Evolutionary conservation across 495 filamentous ascomycete species (phyloP).

Genomic region (Choiromyces venosus): DNA sequence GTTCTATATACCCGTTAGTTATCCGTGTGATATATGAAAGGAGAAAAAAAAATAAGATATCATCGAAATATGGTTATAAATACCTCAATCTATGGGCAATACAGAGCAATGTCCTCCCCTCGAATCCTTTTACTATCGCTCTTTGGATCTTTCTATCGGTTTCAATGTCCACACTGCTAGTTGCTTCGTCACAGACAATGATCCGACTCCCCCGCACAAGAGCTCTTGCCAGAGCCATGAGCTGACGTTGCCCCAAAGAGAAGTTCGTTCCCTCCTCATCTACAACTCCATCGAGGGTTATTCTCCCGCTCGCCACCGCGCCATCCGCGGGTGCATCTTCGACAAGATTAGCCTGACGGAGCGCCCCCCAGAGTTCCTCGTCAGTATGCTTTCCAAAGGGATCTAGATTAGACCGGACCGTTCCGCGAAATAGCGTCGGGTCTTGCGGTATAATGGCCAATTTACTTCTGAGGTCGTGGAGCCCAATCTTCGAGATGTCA

Average conservation of each 20-base stretch:
- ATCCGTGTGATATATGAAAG: conserved; percentile 4
- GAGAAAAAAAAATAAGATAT: neutral
- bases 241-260: conserved; percentile 89
- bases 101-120: conserved; percentile 82
- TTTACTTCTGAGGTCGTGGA: conserved; percentile 78
- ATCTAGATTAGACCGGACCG: conserved; percentile 84
- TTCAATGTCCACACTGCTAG: conserved; percentile 87
- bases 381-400: conserved; percentile 86
- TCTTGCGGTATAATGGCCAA: conserved; percentile 96
- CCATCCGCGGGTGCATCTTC: conserved; percentile 48
- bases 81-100: conserved; percentile 83
- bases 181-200: conserved; percentile 95
- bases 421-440: conserved; percentile 88
- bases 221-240: conserved; percentile 89
- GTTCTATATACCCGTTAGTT: conserved; percentile 46
- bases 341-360: conserved; percentile 75
- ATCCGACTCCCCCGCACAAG: conserved; percentile 81
- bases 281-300: conserved; percentile 78
- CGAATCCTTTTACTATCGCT: conserved; percentile 81
- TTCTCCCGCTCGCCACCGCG: conserved; percentile 47
- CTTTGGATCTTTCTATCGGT: conserved; percentile 92
- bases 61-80: neutral
- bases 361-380: conserved; percentile 77
- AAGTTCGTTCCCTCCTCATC: conserved; percentile 95
- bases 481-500: conserved; percentile 75